A percentile compares a stretch with the other conserved stretches of the same genome.
Evolutionary conservation across 768 basidiomycete species (phyloP).

Genomic region (Amanita jacksonii): DNA sequence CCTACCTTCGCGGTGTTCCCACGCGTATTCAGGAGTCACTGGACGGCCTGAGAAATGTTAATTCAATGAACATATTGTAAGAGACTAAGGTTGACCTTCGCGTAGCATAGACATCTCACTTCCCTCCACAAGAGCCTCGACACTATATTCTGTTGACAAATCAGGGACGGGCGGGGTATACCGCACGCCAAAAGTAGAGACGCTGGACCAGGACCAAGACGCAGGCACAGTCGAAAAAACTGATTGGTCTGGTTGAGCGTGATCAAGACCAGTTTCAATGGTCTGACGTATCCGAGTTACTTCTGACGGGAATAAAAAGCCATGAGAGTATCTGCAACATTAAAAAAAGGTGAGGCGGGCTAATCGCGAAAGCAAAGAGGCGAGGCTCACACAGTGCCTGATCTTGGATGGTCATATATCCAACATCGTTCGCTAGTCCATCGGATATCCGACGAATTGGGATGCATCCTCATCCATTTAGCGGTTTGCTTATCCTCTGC

Average conservation of each 20-base stretch:
- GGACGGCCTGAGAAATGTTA: slow-evolving; percentile 34
- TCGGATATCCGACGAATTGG: slow-evolving; percentile 64
- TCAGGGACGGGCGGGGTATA: slow-evolving; percentile 65
- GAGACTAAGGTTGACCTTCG: slow-evolving; percentile 38
- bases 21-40: slow-evolving; percentile 54
- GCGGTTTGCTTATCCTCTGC: slow-evolving; percentile 92
- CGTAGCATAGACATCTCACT: slow-evolving; percentile 68
- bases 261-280: slow-evolving; percentile 43
- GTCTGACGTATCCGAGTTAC: slow-evolving; percentile 55
- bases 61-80: slow-evolving; percentile 1
- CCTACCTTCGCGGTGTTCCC: slow-evolving; percentile 66
- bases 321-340: slow-evolving; percentile 72
- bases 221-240: slow-evolving; percentile 25
- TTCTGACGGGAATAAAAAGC: slow-evolving; percentile 90
- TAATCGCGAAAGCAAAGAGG: slow-evolving; percentile 6
- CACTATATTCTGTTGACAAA: slow-evolving; percentile 56
- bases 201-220: slow-evolving; percentile 72
- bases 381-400: slow-evolving; percentile 71
- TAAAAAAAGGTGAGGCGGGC: slow-evolving; percentile 6
- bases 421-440: slow-evolving; percentile 93
- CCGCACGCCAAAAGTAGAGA: slow-evolving; percentile 72
- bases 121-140: slow-evolving; percentile 92
- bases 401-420: slow-evolving; percentile 97
- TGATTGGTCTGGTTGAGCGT: slow-evolving; percentile 26
- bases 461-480: slow-evolving; percentile 87